Base-by-base conservation (phyloP, 345 rosid species). In the Viola odorata region DNA sequence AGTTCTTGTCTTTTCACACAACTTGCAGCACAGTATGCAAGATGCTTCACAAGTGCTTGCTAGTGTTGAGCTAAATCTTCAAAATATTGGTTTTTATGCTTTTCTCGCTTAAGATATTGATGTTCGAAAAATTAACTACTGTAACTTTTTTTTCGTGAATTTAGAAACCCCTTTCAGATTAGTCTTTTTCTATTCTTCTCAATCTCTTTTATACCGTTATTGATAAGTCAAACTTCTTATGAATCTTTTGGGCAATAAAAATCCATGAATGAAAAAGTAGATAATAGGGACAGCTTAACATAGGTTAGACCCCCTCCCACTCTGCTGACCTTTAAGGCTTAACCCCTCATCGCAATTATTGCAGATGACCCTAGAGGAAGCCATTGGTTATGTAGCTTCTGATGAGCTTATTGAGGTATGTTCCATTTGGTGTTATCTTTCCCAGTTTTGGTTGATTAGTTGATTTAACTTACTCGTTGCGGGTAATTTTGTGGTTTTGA, bases 361-460 rank as follows among this genome's bases (percentile, higher is more conserved):
- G 70, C 87, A 94, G 99, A 77, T 94, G 87, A 94, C 90, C 41
- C 91, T 90, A 38, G 99, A 94, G 81, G 97, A 94, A 79, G 97
- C 96, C 63, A 88, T 90, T 42, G 97, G 99, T 36, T 94, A 94
- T 69, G 97, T 94, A 37, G 99, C 91, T 45, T 77, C 96, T 12
- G 99, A 90, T 79, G 99, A 90, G 75, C 95, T 90, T 67, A 94
- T 94, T 56, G 99, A 94, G 89, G 99, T 86, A 76, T 60, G 58
- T 69, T 58, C 12, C 48, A 12, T n/a, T 52, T 3, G 10, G 12
- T 13, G 38, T 37, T 17, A 12, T 42, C 38, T 1, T 12, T 41
- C 48, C 49, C 17, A 5, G 7, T 63, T 42, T n/a, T 45, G 45
- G n/a, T 49, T 59, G 36, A 12, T 10, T 9, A 12, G 8, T 49